These are phyloP conservation scores for Pestalotiopsis sp. DNA, from an alignment of 2,329 filamentous ascomycete genomes.

Conservation along the genomic window DNA sequence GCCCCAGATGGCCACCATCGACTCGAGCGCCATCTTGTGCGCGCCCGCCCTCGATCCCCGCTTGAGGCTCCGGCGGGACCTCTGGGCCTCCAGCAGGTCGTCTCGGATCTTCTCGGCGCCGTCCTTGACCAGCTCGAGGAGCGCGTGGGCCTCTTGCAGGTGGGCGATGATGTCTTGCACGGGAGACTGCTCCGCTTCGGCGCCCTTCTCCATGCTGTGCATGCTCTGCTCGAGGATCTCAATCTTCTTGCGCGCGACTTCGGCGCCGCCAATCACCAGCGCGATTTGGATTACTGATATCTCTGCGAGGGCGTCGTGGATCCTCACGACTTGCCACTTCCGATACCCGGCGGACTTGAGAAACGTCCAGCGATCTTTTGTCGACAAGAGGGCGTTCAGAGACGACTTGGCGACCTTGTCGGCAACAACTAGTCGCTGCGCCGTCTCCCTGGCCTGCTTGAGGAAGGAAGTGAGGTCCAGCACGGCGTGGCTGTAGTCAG, in stretches of 20 bases:
- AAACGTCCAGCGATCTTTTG: neutral
- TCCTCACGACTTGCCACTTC: neutral
- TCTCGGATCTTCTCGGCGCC: neutral
- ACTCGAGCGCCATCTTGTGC: neutral
- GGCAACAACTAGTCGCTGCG: neutral
- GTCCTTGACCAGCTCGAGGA: neutral
- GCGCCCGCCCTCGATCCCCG: neutral
- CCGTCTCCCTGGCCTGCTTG: slow-evolving; percentile 2
- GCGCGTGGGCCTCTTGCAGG: neutral
- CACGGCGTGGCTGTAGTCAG: neutral
- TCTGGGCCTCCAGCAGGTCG: neutral
- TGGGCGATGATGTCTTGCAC: neutral
- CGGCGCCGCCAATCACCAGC: neutral
- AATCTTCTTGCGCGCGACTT: neutral
- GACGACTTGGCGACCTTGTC: neutral
- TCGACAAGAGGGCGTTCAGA: neutral
- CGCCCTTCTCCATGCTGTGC: neutral
- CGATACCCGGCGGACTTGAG: neutral
- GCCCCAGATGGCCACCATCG: neutral
- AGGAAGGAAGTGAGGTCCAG: neutral
- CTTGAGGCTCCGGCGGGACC: neutral
- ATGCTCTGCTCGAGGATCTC: neutral
- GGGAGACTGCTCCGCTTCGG: neutral
- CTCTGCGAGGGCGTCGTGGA: neutral
- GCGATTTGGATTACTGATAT: neutral